Evolutionary conservation across 345 rosid genomes (phyloP).

Genomic region (Sonneratia caseolaris): DNA sequence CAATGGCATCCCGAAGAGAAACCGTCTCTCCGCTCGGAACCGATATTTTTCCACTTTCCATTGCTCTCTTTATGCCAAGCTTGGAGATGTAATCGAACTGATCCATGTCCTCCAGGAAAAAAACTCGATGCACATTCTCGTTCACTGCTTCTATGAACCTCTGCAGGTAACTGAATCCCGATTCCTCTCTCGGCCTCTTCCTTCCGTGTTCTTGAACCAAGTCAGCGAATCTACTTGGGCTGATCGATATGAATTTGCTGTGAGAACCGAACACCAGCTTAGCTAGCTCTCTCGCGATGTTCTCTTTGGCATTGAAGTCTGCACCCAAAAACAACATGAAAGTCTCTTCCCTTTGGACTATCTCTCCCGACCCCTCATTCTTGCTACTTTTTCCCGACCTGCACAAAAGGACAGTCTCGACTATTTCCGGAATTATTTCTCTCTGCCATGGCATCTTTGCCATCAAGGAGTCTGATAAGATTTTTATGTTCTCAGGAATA

Average conservation of each 20-base stretch:
- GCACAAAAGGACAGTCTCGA: slow-evolving; percentile 44
- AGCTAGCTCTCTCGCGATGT: slow-evolving; percentile 49
- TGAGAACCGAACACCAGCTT: slow-evolving; percentile 50
- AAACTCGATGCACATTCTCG: slow-evolving; percentile 57
- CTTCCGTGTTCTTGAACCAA: slow-evolving; percentile 18
- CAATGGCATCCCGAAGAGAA: slow-evolving; percentile 48
- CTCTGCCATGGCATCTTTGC: slow-evolving; percentile 50
- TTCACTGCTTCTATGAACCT: slow-evolving; percentile 47
- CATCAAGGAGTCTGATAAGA: slow-evolving; percentile 37
- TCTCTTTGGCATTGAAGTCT: slow-evolving; percentile 36
- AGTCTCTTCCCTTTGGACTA: slow-evolving; percentile 29
- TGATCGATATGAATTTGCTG: slow-evolving; percentile 28
- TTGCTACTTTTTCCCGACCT: slow-evolving; percentile 30
- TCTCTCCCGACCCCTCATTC: too few relatives aligned
- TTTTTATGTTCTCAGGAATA: slow-evolving; percentile 33
- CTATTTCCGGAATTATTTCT: slow-evolving; percentile 33
- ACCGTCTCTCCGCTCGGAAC: slow-evolving; percentile 30
- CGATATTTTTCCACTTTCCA: slow-evolving; percentile 28
- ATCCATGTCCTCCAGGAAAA: slow-evolving; percentile 51
- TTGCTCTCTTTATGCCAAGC: slow-evolving; percentile 33
- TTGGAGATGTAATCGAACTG: slow-evolving; percentile 22
- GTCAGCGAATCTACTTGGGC: slow-evolving; percentile 23
- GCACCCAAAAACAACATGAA: slow-evolving; percentile 47
- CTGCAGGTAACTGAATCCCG: slow-evolving; percentile 23
- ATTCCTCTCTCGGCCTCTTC: slow-evolving; percentile 43